Evolutionary conservation across 2,329 filamentous ascomycete genomes (phyloP), one percentile per base, ranked within the genome.

Genomic region (Aspergillus floridensis): DNA sequence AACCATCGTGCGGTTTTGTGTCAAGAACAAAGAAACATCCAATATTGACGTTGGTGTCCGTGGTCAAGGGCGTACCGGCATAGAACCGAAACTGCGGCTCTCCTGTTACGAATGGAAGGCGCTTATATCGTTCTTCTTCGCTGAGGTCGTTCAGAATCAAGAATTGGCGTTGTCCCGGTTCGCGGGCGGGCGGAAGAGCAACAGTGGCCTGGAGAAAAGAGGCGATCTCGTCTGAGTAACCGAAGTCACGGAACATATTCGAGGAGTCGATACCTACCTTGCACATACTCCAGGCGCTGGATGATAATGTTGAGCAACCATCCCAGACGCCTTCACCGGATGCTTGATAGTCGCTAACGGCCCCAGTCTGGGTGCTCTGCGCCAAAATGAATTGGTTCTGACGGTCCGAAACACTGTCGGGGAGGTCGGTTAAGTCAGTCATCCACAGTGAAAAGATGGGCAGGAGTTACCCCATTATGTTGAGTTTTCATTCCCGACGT

Each of bases 21-120:
- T 88, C 86, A 3, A 86, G 74, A 2, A 88, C 80, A 55, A 83
- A 82, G 59, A 86, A 85, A 11, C 80, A 81, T 10, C 87, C 87
- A 57, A 90, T 84, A 50, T 81, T 80, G 64, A 83, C 81, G 29
- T 83, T 80, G 38, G 80, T 81, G 0, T 80, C 80, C 3, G 84
- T 86, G 26, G 81, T 80, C 56, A 90, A 83, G 0, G 87, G 87
- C 0, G 88, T 86, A 19, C 82, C 83, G 5, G 83, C 83, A 59
- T 85, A 84, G 66, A 86, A 86, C 49, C 74, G 73, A 31, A 78
- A 71, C 32, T 72, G 61, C 0, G 75, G 75, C 1, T 70, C 61
- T 0, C 62, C 68, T 3, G 66, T 62, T 1, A 80, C 77, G 31
- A 77, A 75, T 1, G 68, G 62, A 44, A 75, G 66, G 6, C 70